phyloP scores from a whole-genome alignment of 1,139 yeast species.

The Candida gigantensis region DNA sequence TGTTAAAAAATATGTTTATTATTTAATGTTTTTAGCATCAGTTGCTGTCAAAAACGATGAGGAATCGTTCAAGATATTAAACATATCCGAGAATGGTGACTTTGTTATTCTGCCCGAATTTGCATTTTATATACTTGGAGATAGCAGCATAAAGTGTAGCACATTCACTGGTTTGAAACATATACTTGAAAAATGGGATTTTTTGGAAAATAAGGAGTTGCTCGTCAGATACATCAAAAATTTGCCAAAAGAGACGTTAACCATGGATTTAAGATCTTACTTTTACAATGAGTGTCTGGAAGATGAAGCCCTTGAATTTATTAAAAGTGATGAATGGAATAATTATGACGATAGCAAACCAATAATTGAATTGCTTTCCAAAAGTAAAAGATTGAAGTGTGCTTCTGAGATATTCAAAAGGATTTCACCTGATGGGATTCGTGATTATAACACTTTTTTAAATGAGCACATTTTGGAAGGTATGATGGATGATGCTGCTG shows the following conservation, averaged over 20 bases:
- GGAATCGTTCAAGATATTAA: slow-evolving; percentile 3
- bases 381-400: neutral
- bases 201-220: slow-evolving; percentile 8
- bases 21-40: slow-evolving; percentile 9
- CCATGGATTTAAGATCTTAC: slow-evolving; percentile 4
- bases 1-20: slow-evolving; percentile 4
- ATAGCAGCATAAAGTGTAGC: slow-evolving; percentile 5
- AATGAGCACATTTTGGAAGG: slow-evolving; percentile 17
- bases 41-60: slow-evolving; percentile 7
- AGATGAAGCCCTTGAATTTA: slow-evolving; percentile 7
- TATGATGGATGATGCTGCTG: slow-evolving; percentile 8
- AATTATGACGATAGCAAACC: slow-evolving; percentile 2
- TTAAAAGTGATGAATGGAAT: slow-evolving; percentile 8
- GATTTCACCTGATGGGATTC: neutral
- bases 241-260: slow-evolving; percentile 4
- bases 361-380: slow-evolving; percentile 7
- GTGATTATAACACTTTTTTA: slow-evolving; percentile 7
- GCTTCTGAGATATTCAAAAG: slow-evolving; percentile 9
- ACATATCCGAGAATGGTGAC: slow-evolving; percentile 1
- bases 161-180: slow-evolving; percentile 9
- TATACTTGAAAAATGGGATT: slow-evolving; percentile 7
- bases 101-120: slow-evolving; percentile 12
- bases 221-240: slow-evolving; percentile 18
- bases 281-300: slow-evolving; percentile 7
- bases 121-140: slow-evolving; percentile 13